Evolutionary conservation across 148 eudicot genomes (phyloP).

Genomic region (Rhododendron vialii): DNA sequence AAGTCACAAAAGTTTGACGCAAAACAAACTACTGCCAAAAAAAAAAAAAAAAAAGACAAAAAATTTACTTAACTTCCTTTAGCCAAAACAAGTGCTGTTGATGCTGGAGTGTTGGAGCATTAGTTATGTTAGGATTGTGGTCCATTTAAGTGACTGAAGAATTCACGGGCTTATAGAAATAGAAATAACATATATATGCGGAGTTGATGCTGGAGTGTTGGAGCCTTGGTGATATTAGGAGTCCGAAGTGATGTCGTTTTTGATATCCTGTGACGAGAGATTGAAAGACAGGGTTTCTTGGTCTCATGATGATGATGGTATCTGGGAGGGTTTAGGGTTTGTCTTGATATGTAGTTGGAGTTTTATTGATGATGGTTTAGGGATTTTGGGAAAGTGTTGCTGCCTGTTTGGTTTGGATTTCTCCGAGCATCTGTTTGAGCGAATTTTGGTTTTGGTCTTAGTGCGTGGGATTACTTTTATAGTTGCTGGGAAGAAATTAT

Average conservation of each 20-base stretch:
- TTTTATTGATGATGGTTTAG: neutral
- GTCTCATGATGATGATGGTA: neutral
- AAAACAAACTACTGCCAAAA: too few relatives aligned
- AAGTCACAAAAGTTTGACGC: too few relatives aligned
- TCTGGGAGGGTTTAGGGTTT: neutral
- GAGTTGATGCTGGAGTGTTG: neutral
- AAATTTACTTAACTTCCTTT: too few relatives aligned
- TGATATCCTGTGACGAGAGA: neutral
- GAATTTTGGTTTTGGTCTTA: neutral
- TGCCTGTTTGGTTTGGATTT: neutral
- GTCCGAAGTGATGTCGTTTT: neutral
- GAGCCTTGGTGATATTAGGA: neutral
- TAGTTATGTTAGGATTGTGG: neutral
- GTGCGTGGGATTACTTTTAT: neutral
- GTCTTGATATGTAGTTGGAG: neutral
- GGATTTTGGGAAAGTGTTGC: neutral
- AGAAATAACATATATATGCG: neutral
- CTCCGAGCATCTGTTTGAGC: neutral
- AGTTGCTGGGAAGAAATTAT: neutral
- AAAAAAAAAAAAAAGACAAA: too few relatives aligned
- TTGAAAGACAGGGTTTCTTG: neutral
- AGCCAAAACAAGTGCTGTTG: neutral
- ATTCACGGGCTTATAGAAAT: neutral
- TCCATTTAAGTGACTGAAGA: neutral
- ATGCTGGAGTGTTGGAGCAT: neutral